A percentile compares a stretch with the other conserved stretches of the same genome.
Evolutionary conservation across 1,139 yeast species (phyloP).

Genomic region (Candida tunisiensis): DNA sequence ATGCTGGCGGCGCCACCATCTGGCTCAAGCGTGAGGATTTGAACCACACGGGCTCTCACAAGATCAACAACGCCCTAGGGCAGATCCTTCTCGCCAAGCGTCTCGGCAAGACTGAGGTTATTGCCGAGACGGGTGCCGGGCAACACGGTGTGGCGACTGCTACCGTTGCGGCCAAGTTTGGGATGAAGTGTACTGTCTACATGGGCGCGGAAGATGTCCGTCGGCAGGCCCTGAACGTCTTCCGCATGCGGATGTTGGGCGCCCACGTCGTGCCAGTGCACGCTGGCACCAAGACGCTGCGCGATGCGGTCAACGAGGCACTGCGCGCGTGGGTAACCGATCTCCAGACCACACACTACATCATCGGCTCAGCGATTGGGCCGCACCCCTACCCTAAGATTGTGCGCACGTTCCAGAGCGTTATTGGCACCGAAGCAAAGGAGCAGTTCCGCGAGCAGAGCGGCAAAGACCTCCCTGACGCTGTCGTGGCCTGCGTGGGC

Average conservation of each 20-base stretch:
- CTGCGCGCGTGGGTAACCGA: slow-evolving; percentile 91
- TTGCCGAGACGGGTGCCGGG: slow-evolving; percentile 99
- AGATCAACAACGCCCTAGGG: slow-evolving; percentile 90
- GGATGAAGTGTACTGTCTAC: slow-evolving; percentile 84
- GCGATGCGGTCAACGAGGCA: slow-evolving; percentile 98
- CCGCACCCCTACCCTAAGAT: slow-evolving; percentile 98
- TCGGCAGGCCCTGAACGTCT: slow-evolving; percentile 94
- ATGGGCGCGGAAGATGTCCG: slow-evolving; percentile 99
- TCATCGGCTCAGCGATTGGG: slow-evolving; percentile 97
- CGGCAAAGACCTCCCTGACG: slow-evolving; percentile 74
- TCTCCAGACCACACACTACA: slow-evolving; percentile 73
- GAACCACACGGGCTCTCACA: slow-evolving; percentile 96
- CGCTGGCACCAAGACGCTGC: slow-evolving; percentile 86
- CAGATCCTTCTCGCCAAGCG: slow-evolving; percentile 87
- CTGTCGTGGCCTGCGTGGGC: slow-evolving; percentile 96
- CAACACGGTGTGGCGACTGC: slow-evolving; percentile 99
- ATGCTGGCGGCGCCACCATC: slow-evolving; percentile 92
- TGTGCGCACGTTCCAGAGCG: slow-evolving; percentile 96
- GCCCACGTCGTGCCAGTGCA: slow-evolving; percentile 89
- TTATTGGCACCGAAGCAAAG: slow-evolving; percentile 89
- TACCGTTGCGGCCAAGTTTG: slow-evolving; percentile 96
- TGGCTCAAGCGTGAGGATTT: slow-evolving; percentile 98
- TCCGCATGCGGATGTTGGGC: slow-evolving; percentile 92
- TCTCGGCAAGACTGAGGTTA: slow-evolving; percentile 76
- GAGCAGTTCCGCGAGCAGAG: slow-evolving; percentile 71